Evolutionary conservation across 805 yeast species (phyloP), one percentile per base, ranked within the genome.

Genomic region (Metschnikowia matae): DNA sequence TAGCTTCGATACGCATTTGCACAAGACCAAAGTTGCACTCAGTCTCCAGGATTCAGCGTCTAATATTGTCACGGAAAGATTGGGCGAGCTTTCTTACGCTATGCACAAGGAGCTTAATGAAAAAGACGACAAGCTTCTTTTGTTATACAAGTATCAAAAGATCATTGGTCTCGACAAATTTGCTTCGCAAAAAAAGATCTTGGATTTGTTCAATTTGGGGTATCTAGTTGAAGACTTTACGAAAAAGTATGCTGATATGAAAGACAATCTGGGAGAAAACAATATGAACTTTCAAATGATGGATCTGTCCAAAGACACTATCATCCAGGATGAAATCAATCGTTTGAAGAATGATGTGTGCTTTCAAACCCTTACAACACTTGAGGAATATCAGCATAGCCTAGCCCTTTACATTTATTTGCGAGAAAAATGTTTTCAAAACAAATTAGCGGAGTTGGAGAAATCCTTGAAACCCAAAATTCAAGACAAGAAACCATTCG

Each of bases 311-410:
- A 53, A 65, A 42, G 75, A 70, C 52, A 54, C 60, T 44, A 59
- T 73, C 10, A 63, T 73, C 18, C 77, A 73, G 53, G 77, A 70
- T 17, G 78, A 73, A 51, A 69, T 73, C 20, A 60, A 62, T 49
- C 57, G 77, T 26, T 59, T 73, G 40, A 51, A 66, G n/a, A 73
- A 72, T 46, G 77, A 73, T 52, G 60, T 73, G 48, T 60, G 67
- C 5, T 73, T 63, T 47, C 76, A 71, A 54, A 57, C 58, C 15
- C 57, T 71, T 33, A 66, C 65, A 41, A 59, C 65, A 46, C 59
- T 61, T 49, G 68, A 72, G 20, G 72, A 69, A 33, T 55, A 70
- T 17, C 53, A 56, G 7, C 48, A 52, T 44, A 54, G 41, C 6
- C 26, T 52, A n/a, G 14, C 15, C 14, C 47, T 48, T 20, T 62